Evolutionary conservation across 768 basidiomycete genomes (phyloP).

Genomic region (Macrolepiota albuminosa): DNA sequence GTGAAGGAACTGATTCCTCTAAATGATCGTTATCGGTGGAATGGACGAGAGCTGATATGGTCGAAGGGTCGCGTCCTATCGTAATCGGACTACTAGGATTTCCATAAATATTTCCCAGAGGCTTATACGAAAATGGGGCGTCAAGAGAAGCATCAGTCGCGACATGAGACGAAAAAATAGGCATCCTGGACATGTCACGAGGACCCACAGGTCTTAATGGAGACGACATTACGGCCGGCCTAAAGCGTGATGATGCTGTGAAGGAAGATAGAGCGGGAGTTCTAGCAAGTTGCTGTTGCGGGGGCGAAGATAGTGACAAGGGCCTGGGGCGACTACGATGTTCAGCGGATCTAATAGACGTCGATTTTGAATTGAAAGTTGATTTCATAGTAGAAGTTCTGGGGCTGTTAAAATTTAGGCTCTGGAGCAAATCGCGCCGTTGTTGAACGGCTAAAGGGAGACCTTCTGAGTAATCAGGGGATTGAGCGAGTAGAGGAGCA

Average conservation of each 20-base stretch:
- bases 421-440: background rate
- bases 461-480: background rate
- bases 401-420: background rate
- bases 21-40: background rate
- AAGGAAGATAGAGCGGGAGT: background rate
- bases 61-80: background rate
- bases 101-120: background rate
- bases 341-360: background rate
- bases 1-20: background rate
- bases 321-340: background rate
- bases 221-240: background rate
- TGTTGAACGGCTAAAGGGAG: background rate
- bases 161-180: background rate
- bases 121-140: background rate
- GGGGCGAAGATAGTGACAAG: slow-evolving; percentile 5
- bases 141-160: background rate
- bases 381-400: background rate
- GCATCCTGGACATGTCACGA: background rate
- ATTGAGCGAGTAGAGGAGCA: background rate
- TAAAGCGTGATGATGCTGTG: background rate
- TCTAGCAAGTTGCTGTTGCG: background rate
- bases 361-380: background rate
- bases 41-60: background rate
- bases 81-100: background rate
- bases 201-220: slow-evolving; percentile 1